Percentiles rank a stretch among this genome's conserved stretches.
Conservation (phyloP, 2,329 filamentous ascomycete genomes). For the Aspergillus sp. region DNA sequence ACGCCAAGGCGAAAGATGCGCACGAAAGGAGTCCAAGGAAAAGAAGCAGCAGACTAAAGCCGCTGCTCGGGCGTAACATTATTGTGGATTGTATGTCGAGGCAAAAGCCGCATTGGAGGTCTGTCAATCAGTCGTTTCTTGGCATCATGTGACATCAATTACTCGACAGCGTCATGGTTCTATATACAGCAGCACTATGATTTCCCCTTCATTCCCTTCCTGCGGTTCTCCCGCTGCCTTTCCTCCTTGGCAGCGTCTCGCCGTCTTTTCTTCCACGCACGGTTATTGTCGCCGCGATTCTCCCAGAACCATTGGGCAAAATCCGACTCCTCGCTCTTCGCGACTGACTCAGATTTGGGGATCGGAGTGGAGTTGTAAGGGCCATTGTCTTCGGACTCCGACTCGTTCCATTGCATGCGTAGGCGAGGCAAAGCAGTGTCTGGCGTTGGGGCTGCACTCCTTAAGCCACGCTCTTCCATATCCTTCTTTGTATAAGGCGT, state of each 20-base stretch:
- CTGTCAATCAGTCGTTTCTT: conserved; percentile 3
- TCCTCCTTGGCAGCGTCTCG: conserved; percentile 52
- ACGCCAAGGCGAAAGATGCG: conserved; percentile 22
- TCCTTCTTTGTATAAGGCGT: conserved; percentile 79
- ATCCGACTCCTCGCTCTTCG: conserved; percentile 40
- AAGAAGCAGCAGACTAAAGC: conserved; percentile 15
- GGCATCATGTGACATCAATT: conserved; percentile 9
- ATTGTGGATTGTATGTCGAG: conserved; percentile 7
- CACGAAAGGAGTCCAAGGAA: conserved; percentile 17
- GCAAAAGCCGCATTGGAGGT: not conserved
- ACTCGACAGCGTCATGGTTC: not conserved
- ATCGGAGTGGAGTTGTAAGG: conserved; percentile 16
- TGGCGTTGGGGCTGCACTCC: conserved; percentile 87
- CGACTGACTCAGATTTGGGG: conserved; percentile 12
- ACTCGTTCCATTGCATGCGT: conserved; percentile 20
- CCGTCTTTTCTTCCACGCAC: conserved; percentile 45
- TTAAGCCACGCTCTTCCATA: conserved; percentile 53
- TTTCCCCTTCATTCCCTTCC: conserved; percentile 35
- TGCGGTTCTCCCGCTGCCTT: conserved; percentile 51
- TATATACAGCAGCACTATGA: conserved; percentile 9
- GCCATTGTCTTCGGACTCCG: conserved; percentile 15
- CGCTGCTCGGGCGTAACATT: conserved; percentile 12
- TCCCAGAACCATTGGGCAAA: conserved; percentile 56
- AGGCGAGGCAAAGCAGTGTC: conserved; percentile 70
- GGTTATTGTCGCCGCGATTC: conserved; percentile 41